These are phyloP conservation scores for Arthrobotrys megalospora DNA, from an alignment of 2,329 filamentous ascomycete species.

Conservation along the genomic window DNA sequence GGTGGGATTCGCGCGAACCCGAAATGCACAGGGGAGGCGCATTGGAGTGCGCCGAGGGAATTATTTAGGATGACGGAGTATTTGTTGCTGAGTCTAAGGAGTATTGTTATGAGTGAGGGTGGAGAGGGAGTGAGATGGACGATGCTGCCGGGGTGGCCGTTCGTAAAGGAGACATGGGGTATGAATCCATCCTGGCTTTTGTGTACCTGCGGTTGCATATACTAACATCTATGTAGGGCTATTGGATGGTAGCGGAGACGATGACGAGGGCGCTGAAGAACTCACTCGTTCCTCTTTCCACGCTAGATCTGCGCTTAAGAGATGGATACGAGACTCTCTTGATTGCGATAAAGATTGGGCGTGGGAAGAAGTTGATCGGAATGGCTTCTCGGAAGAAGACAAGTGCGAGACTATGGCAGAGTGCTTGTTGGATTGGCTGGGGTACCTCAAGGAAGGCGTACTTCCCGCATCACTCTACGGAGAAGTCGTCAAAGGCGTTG, in stretches of 20 bases:
- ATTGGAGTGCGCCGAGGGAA: constrained; percentile 79
- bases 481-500: constrained; percentile 68
- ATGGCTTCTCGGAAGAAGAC: constrained; percentile 75
- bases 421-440: constrained; percentile 81
- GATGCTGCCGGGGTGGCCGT: constrained; percentile 77
- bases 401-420: constrained; percentile 81
- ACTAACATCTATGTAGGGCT: constrained; percentile 69
- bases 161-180: constrained; percentile 71
- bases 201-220: constrained; percentile 68
- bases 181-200: constrained; percentile 65
- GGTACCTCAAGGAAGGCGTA: constrained; percentile 83
- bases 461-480: constrained; percentile 78
- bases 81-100: constrained; percentile 75
- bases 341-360: constrained; percentile 58
- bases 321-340: constrained; percentile 58
- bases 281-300: constrained; percentile 26
- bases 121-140: constrained; percentile 67
- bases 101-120: constrained; percentile 73
- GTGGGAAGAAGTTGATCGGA: constrained; percentile 72
- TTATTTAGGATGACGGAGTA: constrained; percentile 90
- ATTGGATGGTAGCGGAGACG: constrained; percentile 11
- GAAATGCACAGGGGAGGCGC: constrained; percentile 77
- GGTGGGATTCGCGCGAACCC: constrained; percentile 77
- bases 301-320: constrained; percentile 51
- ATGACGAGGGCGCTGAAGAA: constrained; percentile 56